A percentile compares a stretch with the other conserved stretches of the same genome.
Evolutionary conservation across 257 asterid genomes (phyloP).

Genomic region (Fraxinus americana): DNA sequence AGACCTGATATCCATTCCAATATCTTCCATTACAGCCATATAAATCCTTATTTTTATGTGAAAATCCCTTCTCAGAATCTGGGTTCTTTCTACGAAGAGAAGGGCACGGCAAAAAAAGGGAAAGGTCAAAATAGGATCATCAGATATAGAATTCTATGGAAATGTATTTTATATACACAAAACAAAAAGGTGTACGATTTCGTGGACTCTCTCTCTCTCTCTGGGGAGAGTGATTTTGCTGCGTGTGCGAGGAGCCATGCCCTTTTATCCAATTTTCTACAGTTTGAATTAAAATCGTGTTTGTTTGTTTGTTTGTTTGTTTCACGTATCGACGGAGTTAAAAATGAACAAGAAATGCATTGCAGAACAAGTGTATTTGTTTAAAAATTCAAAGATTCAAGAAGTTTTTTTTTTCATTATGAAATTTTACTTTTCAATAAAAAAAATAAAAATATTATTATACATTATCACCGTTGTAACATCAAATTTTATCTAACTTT

Average conservation of each 20-base stretch:
- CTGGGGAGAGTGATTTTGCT: background rate
- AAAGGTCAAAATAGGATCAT: background rate
- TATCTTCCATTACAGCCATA: slow-evolving; percentile 37
- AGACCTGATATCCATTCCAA: slow-evolving; percentile 53
- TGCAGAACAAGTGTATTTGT: too few relatives aligned
- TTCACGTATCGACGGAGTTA: background rate
- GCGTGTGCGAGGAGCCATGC: background rate
- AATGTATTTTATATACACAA: too few relatives aligned
- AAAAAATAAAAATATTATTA: too few relatives aligned
- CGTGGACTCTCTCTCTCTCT: background rate
- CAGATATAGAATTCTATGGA: background rate
- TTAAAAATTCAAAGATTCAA: too few relatives aligned
- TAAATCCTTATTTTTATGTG: background rate
- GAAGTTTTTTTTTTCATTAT: too few relatives aligned
- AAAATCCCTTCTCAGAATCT: background rate
- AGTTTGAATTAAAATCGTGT: too few relatives aligned
- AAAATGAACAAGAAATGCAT: background rate
- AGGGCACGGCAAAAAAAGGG: background rate
- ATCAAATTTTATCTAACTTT: too few relatives aligned
- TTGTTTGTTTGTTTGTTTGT: too few relatives aligned
- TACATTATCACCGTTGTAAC: too few relatives aligned
- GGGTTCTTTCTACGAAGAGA: background rate
- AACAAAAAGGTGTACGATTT: too few relatives aligned
- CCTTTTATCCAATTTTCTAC: background rate
- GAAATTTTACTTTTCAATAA: too few relatives aligned